Evolutionary conservation across 257 asterid species (phyloP).

Genomic region (Jacaranda copaia): DNA sequence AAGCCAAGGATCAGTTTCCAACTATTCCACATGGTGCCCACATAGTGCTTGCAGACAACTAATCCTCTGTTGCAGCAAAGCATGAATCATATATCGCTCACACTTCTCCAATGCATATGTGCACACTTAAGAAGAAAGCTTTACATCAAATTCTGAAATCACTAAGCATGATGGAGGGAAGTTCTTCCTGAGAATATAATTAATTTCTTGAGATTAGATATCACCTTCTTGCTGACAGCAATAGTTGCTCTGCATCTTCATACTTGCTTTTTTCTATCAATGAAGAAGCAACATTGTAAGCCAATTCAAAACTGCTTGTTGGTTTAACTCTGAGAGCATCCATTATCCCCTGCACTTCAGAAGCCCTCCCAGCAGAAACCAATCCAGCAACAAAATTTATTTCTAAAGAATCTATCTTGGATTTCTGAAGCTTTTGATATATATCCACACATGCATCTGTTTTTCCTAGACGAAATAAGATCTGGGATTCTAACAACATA

Average conservation of each 20-base stretch:
- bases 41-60: neutral
- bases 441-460: constrained; percentile 76
- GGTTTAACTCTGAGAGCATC: constrained; percentile 80
- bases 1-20: neutral
- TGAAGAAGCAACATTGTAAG: constrained; percentile 91
- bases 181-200: neutral
- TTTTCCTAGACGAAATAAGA: constrained; percentile 76
- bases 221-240: constrained; percentile 89
- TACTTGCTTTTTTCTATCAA: constrained; percentile 71
- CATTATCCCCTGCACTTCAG: constrained; percentile 80
- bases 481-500: constrained; percentile 84
- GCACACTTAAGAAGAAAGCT: neutral
- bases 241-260: constrained; percentile 86
- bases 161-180: constrained; percentile 4
- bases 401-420: constrained; percentile 73
- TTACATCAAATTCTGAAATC: constrained; percentile 20
- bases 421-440: constrained; percentile 76
- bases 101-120: neutral
- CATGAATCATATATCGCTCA: neutral
- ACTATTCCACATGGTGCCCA: neutral
- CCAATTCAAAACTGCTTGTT: constrained; percentile 91
- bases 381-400: constrained; percentile 77
- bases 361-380: constrained; percentile 90
- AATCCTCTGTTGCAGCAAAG: neutral
- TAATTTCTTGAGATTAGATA: constrained; percentile 30